A percentile compares a stretch with the other conserved stretches of the same genome.
Conservation (phyloP, 768 basidiomycete species). For the Termitomyces sp. region DNA sequence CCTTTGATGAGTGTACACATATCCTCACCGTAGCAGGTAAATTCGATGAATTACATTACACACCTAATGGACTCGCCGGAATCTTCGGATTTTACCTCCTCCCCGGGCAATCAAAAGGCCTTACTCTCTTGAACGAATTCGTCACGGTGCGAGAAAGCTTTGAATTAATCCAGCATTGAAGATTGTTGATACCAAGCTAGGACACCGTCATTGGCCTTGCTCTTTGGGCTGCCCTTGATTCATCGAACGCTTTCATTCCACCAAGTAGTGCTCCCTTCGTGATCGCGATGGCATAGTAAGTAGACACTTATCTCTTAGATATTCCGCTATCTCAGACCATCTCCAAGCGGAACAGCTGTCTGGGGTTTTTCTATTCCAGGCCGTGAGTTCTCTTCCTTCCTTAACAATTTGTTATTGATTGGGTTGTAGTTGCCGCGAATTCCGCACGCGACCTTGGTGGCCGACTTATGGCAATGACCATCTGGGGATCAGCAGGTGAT, state of each 20-base stretch:
- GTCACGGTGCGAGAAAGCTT: constrained; percentile 38
- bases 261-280: constrained; percentile 49
- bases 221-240: constrained; percentile 53
- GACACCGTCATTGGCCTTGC: constrained; percentile 46
- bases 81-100: constrained; percentile 49
- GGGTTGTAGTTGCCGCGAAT: constrained; percentile 51
- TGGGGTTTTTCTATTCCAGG: constrained; percentile 58
- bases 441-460: constrained; percentile 67
- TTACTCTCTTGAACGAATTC: constrained; percentile 54
- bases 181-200: constrained; percentile 16
- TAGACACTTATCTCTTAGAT: constrained; percentile 1
- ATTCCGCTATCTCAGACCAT: neutral
- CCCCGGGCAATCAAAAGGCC: constrained; percentile 41
- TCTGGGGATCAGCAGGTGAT: constrained; percentile 52
- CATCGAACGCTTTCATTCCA: constrained; percentile 55
- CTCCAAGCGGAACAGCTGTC: constrained; percentile 51
- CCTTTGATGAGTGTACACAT: constrained; percentile 36
- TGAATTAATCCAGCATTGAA: neutral
- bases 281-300: constrained; percentile 60
- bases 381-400: constrained; percentile 27
- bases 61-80: constrained; percentile 44
- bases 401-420: neutral
- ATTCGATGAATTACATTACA: constrained; percentile 27
- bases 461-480: constrained; percentile 55
- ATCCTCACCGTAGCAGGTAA: constrained; percentile 20